Percentiles rank a stretch among this genome's conserved stretches.
phyloP scores from a whole-genome alignment of 768 basidiomycete species.

The Leccinum barrowsii region DNA sequence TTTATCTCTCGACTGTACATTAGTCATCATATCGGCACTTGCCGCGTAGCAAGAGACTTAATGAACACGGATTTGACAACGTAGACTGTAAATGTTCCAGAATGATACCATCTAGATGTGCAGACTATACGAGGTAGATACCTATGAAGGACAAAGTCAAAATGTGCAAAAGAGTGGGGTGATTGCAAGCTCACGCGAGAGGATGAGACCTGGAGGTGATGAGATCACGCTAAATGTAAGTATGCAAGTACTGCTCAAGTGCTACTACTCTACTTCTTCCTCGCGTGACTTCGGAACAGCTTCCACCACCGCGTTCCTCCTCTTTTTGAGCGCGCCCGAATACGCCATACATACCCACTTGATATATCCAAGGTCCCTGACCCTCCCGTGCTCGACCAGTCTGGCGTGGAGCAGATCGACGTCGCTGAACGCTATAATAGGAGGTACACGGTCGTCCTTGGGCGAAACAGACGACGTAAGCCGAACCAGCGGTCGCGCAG shows the following conservation, averaged over 20 bases:
- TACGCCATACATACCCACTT: constrained; percentile 76
- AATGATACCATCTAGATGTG: too few species aligned
- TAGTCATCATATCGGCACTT: constrained; percentile 21
- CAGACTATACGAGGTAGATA: too few species aligned
- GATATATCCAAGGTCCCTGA: constrained; percentile 59
- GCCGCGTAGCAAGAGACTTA: not conserved
- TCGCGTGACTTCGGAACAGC: constrained; percentile 3
- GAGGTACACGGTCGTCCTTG: constrained; percentile 78
- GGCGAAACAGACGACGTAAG: constrained; percentile 55
- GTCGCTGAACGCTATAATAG: constrained; percentile 72
- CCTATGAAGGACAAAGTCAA: too few species aligned
- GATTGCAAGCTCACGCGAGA: too few species aligned
- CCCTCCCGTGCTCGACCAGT: constrained; percentile 44
- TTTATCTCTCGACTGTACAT: not conserved
- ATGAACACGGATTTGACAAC: too few species aligned
- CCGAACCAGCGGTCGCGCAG: constrained; percentile 64
- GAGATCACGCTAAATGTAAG: too few species aligned
- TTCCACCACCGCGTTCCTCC: constrained; percentile 46
- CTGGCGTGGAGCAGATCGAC: constrained; percentile 77
- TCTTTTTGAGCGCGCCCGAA: constrained; percentile 57
- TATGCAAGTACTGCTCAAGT: too few species aligned
- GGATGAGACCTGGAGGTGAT: too few species aligned
- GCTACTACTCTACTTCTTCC: constrained; percentile 1
- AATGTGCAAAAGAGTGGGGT: too few species aligned
- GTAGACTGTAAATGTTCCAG: too few species aligned